Base-by-base conservation (phyloP, 129 eudicot genomes). In the Pulicaria dysenterica region DNA sequence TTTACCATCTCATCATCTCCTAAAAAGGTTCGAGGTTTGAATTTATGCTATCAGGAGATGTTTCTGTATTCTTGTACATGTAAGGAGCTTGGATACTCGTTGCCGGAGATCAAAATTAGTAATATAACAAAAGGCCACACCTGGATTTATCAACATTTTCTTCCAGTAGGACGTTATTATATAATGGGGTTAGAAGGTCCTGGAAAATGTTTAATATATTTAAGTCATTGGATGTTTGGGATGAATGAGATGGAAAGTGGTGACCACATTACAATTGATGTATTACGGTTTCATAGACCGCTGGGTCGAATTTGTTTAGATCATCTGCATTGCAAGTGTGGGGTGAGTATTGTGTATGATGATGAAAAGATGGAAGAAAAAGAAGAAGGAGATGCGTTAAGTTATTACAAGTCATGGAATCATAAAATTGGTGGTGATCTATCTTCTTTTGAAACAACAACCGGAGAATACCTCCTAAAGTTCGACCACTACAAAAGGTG, bases 331-430 rank as follows among this genome's bases (percentile, higher is more conserved):
- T n/a, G n/a, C n/a, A n/a, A 24, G 38, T 46, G 44, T 44, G 70
- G 70, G 70, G 70, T 64, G 54, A 44, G 16, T 39, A 16, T 64
- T 44, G 70, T 43, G 70, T 64, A 64, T 64, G 70, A 64, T 42
- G 70, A 64, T 64, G 70, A 8, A 13, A 44, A 4, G 54, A 44
- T 17, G 36, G 40, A 44, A 24, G 31, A n/a, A n/a, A n/a, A n/a
- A n/a, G n/a, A 24, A 24, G 31, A 24, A 24, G 31, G 31, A 19
- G 41, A 64, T 44, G 70, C 17, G 3, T 64, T 64, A 54, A 2
- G 47, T 64, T 64, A 64, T 44, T 67, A 67, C 72, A 67, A 67
- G 57, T 67, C 72, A 47, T 67, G 72, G 58, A 67, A 67, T 67
- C 72, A 58, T 43, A 58, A 34, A 34, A 58, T 58, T 36, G 64